Evolutionary conservation across 768 basidiomycete genomes (phyloP), one percentile per base, ranked within the genome.

Genomic region (Xerocomellus dryophilus): DNA sequence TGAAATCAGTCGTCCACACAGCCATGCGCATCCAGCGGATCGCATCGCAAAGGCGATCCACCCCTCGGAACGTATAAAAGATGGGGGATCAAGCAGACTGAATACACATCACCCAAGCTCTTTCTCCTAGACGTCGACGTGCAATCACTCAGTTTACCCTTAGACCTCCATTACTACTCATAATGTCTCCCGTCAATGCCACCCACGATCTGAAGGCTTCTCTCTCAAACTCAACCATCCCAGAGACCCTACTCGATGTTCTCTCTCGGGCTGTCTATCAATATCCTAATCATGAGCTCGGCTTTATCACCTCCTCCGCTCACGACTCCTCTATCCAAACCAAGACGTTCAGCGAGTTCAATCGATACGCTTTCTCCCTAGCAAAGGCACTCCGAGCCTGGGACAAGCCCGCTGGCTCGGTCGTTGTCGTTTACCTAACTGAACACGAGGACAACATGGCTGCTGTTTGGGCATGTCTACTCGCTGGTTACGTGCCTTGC

Each of bases 371-470:
- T 5, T 51, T 50, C 41, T 57, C 60, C 36, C 53, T 68, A 0
- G 65, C 64, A 17, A 58, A 54, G 14, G 64, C 64, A 12, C 47
- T 66, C 35, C 52, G 54, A 34, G 35, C 50, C 5, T 66, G 64
- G 69, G 58, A 50, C 2, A 69, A 61, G 36, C 65, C 69, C 21
- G 7, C 50, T 1, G 68, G 68, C 1, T 67, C 68, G 2, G 23
- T 69, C 20, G 14, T 71, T 2, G 56, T 69, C 10, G 56, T 70
- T 0, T 71, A 70, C 45, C 56, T 70, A 21, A 70, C 66, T 0
- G 68, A 70, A 40, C 68, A 70, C 29, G 68, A 70, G 48, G 70
- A 70, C 39, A 70, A 71, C 35, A 70, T 69, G 69, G 58, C 56
- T 2, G 67, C 68, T 2, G 52, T 71, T 10, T 70, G 68, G 68